Evolutionary conservation across 371 early-diverging fungal genomes (phyloP).

Genomic region (Circinella minor): DNA sequence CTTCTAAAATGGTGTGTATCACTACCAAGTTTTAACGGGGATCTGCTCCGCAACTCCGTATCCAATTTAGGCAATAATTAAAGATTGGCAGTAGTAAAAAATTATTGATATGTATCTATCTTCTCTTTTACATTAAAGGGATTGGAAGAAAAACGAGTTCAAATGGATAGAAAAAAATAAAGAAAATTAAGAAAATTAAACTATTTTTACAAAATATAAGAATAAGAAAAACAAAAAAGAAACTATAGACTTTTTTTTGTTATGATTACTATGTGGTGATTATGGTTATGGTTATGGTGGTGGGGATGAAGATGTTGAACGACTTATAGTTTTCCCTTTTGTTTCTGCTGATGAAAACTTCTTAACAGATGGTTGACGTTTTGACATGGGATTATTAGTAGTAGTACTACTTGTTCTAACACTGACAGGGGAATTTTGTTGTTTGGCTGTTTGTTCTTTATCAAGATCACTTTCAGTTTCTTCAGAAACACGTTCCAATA

Average conservation of each 20-base stretch:
- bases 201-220: not conserved
- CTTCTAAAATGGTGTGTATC: not conserved
- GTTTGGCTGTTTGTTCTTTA: not conserved
- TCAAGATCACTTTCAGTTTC: slow-evolving; percentile 3
- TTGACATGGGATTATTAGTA: not conserved
- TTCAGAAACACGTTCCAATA: slow-evolving; percentile 12
- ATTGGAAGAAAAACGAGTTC: too few relatives aligned
- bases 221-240: not conserved
- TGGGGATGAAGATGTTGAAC: not conserved
- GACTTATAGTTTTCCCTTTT: not conserved
- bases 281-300: too few relatives aligned
- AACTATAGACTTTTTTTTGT: not conserved
- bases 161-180: not conserved
- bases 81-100: too few relatives aligned
- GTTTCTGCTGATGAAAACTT: not conserved
- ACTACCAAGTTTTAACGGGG: too few relatives aligned
- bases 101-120: too few relatives aligned
- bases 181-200: not conserved
- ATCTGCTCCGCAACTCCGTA: too few relatives aligned
- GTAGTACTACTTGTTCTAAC: not conserved
- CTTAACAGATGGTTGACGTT: slow-evolving; percentile 2
- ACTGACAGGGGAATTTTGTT: not conserved
- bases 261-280: too few relatives aligned
- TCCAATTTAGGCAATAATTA: too few relatives aligned
- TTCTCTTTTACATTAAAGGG: too few relatives aligned